A percentile compares a stretch with the other conserved stretches of the same genome.
Conservation (phyloP, 2,329 filamentous ascomycete genomes). For the Dichotomopilus funicola region DNA sequence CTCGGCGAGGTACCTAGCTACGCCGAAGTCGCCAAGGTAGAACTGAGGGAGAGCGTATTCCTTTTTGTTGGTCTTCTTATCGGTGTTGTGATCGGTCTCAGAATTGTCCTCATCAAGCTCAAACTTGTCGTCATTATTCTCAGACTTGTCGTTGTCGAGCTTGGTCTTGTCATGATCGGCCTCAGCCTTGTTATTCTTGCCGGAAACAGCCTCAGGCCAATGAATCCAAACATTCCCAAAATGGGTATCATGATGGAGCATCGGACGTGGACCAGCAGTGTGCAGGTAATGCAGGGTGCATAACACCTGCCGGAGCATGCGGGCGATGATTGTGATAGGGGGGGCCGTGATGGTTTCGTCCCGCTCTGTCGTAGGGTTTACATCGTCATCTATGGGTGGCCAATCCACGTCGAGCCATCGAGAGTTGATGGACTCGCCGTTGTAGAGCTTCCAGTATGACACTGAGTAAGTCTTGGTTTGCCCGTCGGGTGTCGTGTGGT, state of each 20-base stretch:
- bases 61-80: not conserved
- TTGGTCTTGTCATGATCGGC: not conserved
- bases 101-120: too few species aligned
- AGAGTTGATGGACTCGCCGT: not conserved
- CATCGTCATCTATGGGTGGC: too few species aligned
- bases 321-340: not conserved
- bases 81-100: not conserved
- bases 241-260: conserved; percentile 4
- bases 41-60: conserved; percentile 11
- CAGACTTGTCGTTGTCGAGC: not conserved
- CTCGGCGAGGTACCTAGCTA: not conserved
- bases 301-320: conserved; percentile 11
- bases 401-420: not conserved
- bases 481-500: not conserved
- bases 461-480: not conserved
- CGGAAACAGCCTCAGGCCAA: not conserved
- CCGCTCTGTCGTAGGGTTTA: too few species aligned
- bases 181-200: not conserved
- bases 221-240: conserved; percentile 6
- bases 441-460: conserved; percentile 13
- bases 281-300: conserved; percentile 6
- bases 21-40: conserved; percentile 9
- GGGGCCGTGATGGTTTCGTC: not conserved
- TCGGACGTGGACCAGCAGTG: not conserved
- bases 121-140: not conserved